Evolutionary conservation across 257 asterid species (phyloP).

Genomic region (Ocimum tenuiflorum): DNA sequence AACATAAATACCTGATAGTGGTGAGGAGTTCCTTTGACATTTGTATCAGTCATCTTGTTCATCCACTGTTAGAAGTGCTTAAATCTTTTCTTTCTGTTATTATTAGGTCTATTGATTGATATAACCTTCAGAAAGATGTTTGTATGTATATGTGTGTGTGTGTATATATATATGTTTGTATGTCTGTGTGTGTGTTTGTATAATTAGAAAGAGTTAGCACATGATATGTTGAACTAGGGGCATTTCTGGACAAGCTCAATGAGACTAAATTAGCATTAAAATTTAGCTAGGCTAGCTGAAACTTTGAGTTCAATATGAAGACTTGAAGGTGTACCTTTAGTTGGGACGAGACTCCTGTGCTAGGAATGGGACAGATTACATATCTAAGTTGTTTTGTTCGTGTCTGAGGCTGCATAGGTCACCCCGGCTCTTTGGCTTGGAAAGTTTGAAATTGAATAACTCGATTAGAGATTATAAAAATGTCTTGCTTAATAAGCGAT

Average conservation of each 20-base stretch:
- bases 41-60: constrained; percentile 2
- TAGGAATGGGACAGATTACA: not conserved
- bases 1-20: not conserved
- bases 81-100: not conserved
- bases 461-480: not conserved
- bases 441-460: constrained; percentile 5
- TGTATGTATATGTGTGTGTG: no score
- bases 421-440: not conserved
- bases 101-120: constrained; percentile 4
- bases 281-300: not conserved
- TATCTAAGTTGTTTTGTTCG: not conserved
- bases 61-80: not conserved
- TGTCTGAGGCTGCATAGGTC: not conserved
- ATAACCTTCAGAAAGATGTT: not conserved
- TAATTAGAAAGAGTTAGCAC: not conserved
- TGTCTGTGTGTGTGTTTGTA: no score
- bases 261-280: constrained; percentile 4
- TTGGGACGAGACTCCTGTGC: not conserved
- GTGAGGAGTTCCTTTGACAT: not conserved
- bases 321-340: not conserved
- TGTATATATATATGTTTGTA: no score
- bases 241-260: not conserved
- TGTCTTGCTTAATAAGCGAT: constrained; percentile 7
- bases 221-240: not conserved
- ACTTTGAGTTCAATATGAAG: not conserved